Evolutionary conservation across 139 green algal species (phyloP).

Genomic region (Micromonas pusilla): DNA sequence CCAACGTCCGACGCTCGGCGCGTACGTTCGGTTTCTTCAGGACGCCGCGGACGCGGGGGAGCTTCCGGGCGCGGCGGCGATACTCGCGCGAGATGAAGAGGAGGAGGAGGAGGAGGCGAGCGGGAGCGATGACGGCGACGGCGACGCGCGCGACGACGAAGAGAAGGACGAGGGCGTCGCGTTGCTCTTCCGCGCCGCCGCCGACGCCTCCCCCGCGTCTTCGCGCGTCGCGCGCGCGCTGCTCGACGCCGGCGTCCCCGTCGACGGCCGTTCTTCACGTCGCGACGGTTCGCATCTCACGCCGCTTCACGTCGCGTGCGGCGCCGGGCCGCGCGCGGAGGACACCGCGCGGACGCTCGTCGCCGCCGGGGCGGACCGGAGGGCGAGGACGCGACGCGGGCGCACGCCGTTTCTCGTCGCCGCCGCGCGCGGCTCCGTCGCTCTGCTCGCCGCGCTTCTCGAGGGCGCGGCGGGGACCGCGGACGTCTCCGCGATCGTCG

Average conservation of each 20-base stretch:
- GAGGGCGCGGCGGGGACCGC: background rate
- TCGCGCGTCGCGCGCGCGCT: background rate
- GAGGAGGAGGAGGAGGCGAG: background rate
- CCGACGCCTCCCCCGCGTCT: background rate
- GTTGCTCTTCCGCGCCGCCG: background rate
- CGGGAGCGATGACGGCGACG: background rate
- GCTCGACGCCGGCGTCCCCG: background rate
- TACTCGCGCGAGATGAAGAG: background rate
- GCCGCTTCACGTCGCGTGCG: slow-evolving; percentile 9
- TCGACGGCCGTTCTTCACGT: background rate
- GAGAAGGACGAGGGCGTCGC: background rate
- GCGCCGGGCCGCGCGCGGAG: background rate
- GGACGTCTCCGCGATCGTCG: background rate
- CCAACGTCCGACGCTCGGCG: background rate
- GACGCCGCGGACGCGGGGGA: background rate
- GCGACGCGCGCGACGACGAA: background rate
- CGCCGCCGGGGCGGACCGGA: background rate
- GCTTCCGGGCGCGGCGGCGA: background rate
- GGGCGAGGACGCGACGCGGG: background rate
- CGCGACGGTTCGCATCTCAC: background rate
- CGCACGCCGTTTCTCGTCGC: background rate
- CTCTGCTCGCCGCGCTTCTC: background rate
- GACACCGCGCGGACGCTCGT: background rate
- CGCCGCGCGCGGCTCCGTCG: background rate
- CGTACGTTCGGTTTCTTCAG: background rate